phyloP scores from a whole-genome alignment of 441 rosid genomes.

The Manihot esculenta region DNA sequence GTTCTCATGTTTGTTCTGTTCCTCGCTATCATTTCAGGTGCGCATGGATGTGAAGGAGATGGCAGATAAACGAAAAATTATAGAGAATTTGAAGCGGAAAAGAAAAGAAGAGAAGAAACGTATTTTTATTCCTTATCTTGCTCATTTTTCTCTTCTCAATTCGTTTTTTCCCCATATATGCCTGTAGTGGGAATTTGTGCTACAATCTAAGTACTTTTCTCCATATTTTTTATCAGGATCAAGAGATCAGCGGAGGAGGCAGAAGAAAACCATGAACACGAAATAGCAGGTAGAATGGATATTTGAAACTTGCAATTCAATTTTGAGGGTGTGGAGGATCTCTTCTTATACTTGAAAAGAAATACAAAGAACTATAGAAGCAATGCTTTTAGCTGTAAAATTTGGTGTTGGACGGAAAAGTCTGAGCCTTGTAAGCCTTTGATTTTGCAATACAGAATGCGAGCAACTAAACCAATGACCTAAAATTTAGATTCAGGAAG shows the following conservation, averaged over 20 bases:
- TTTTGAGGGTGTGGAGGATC: neutral
- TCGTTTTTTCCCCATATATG: too few species aligned
- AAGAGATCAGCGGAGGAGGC: constrained; percentile 71
- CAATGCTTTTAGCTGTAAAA: neutral
- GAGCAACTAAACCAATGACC: neutral
- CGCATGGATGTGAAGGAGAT: constrained; percentile 46
- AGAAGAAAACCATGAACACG: constrained; percentile 46
- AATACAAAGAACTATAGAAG: neutral
- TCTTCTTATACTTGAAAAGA: neutral
- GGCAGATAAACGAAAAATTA: constrained; percentile 50
- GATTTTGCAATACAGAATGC: too few species aligned
- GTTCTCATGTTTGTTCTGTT: neutral
- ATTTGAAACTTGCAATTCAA: neutral
- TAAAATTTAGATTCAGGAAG: neutral
- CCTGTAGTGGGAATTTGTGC: neutral
- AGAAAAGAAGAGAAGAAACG: constrained; percentile 86
- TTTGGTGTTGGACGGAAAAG: neutral
- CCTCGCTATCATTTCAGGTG: constrained; percentile 46
- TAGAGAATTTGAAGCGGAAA: constrained; percentile 54
- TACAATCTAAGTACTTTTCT: neutral
- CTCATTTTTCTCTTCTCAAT: too few species aligned
- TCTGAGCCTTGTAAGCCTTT: neutral
- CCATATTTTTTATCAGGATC: constrained; percentile 44
- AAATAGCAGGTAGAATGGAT: constrained; percentile 16
- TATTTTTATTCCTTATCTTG: constrained; percentile 15